Percentiles rank a stretch among this genome's conserved stretches.
phyloP scores from a whole-genome alignment of 345 rosid species.

The Odontarrhena argentea region DNA sequence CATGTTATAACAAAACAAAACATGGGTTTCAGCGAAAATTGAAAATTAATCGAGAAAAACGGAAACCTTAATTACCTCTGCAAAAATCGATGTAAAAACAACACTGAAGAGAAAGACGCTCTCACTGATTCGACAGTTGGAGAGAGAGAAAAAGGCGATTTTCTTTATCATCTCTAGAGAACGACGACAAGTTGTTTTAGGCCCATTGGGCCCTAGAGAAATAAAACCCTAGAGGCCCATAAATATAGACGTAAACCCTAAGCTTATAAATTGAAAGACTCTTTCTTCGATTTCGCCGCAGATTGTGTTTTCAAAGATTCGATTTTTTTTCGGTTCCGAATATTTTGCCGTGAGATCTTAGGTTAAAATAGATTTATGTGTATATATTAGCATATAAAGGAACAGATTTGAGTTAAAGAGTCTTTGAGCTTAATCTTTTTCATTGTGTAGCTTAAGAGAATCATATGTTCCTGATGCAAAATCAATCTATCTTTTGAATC shows the following conservation, averaged over 20 bases:
- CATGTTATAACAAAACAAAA: neutral
- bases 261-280: constrained; percentile 16
- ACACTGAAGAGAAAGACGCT: constrained; percentile 22
- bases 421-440: constrained; percentile 25
- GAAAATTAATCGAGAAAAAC: neutral
- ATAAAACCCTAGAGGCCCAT: constrained; percentile 4
- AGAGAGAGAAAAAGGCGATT: neutral
- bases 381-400: constrained; percentile 25
- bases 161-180: neutral
- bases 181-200: neutral
- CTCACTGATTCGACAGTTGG: constrained; percentile 18
- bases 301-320: neutral
- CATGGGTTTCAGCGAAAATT: neutral
- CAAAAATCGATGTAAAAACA: constrained; percentile 16
- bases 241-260: constrained; percentile 8
- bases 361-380: neutral
- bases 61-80: constrained; percentile 6
- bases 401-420: constrained; percentile 7
- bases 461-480: constrained; percentile 26
- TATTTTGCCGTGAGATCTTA: neutral
- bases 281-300: constrained; percentile 31
- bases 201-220: neutral
- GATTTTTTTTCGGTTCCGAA: constrained; percentile 1
- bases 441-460: constrained; percentile 27
- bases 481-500: constrained; percentile 30